Conservation (phyloP, 768 basidiomycete species). For the Phaffia australis region DNA sequence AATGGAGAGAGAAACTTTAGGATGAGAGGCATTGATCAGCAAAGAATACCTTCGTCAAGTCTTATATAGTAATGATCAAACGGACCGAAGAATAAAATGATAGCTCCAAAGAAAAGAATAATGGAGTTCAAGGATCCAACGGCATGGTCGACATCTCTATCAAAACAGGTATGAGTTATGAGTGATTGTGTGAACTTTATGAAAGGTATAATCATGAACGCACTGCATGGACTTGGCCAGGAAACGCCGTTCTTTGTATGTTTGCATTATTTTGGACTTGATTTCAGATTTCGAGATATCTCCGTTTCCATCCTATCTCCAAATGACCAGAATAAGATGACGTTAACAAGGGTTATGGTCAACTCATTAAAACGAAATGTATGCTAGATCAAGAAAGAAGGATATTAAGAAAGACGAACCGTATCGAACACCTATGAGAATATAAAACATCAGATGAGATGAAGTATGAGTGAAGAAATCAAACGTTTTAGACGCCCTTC, state of each 20-base stretch:
- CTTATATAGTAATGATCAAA: not conserved
- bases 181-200: not conserved
- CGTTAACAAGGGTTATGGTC: constrained; percentile 2
- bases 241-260: constrained; percentile 69
- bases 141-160: constrained; percentile 53
- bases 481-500: too few species aligned
- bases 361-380: too few species aligned
- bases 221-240: constrained; percentile 59
- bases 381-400: too few species aligned
- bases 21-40: not conserved
- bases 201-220: not conserved
- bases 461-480: too few species aligned
- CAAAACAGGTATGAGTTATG: not conserved
- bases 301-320: constrained; percentile 57
- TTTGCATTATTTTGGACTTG: constrained; percentile 54
- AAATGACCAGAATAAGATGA: too few species aligned
- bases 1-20: constrained; percentile 51
- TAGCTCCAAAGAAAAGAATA: constrained; percentile 51
- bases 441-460: too few species aligned
- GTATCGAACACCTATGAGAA: too few species aligned
- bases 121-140: constrained; percentile 55
- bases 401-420: not conserved
- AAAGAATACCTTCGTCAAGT: not conserved
- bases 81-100: constrained; percentile 54
- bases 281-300: constrained; percentile 67